A percentile compares a stretch with the other conserved stretches of the same genome.
phyloP scores from a whole-genome alignment of 2,329 filamentous ascomycete genomes.

The Ophiostoma fasciatum region DNA sequence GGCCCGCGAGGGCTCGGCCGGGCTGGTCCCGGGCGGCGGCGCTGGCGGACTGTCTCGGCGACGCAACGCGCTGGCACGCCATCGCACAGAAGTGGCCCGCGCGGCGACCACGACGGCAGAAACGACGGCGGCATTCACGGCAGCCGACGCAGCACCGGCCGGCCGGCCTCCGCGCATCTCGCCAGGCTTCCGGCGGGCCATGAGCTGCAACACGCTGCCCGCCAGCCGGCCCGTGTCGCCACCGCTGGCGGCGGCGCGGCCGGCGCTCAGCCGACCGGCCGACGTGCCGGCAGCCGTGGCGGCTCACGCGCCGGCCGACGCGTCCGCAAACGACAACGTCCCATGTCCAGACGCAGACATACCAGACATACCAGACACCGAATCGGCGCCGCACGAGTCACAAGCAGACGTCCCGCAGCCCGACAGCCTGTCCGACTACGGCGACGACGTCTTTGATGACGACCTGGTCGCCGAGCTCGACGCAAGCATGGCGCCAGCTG shows the following conservation, averaged over 20 bases:
- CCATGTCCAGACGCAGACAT: no score
- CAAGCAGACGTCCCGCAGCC: slow-evolving; percentile 6
- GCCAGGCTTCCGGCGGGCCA: slow-evolving; percentile 38
- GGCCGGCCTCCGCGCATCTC: slow-evolving; percentile 15
- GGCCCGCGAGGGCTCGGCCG: slow-evolving; percentile 53
- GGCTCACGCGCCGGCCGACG: no score
- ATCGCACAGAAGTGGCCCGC: slow-evolving; percentile 5
- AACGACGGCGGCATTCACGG: no score
- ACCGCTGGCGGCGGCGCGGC: no score
- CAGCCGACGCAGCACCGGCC: slow-evolving; percentile 12
- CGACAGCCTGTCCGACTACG: slow-evolving; percentile 31
- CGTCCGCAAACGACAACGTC: no score
- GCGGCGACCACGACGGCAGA: no score
- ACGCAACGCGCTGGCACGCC: slow-evolving; percentile 21
- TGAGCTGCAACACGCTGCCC: slow-evolving; percentile 57
- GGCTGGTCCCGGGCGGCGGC: no score
- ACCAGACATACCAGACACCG: slow-evolving; percentile 4
- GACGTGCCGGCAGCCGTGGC: no score
- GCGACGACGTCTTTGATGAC: slow-evolving; percentile 40
- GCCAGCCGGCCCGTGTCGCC: slow-evolving; percentile 49
- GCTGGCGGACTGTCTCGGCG: slow-evolving; percentile 10
- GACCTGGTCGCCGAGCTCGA: slow-evolving; percentile 42
- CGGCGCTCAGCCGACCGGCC: no score
- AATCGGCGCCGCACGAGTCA: neutral
- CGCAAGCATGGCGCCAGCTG: slow-evolving; percentile 21